Evolutionary conservation across 139 green algal species (phyloP), one percentile per base, ranked within the genome.

Genomic region (Haematococcus sp.): DNA sequence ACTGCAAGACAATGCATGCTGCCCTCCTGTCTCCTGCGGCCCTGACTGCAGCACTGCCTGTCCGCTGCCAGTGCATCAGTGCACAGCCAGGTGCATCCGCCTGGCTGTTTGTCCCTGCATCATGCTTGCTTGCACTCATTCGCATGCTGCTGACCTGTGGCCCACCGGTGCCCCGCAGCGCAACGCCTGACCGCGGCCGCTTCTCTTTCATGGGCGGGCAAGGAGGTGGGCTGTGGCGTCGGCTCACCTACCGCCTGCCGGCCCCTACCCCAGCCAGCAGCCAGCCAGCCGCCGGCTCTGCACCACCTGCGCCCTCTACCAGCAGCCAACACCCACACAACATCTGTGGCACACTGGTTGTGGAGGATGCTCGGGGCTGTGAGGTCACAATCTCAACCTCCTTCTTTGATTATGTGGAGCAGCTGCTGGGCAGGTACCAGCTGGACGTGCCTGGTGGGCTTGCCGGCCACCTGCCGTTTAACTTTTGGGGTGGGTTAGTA

Each of bases 171-270:
- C 58, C 16, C 17, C 20, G 61, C 83, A 90, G 83, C 65, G 79
- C 90, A n/a, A 76, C 86, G 0, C 63, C 75, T 3, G 93, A 97
- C 66, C 70, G 94, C 0, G 86, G 80, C 3, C 81, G 95, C 25
- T 99, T 97, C 79, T 97, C 92, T 19, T 97, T 90, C 88, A 96
- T 99, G 88, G 95, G 94, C 2, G 87, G 87, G 0, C 68, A 63
- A 1, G 91, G 92, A 0, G 95, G 95, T 0, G 68, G 80, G 9
- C 80, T 97, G 33, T 98, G 92, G 90, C 79, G 80, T 58, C 82
- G 86, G 17, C 73, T 97, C 40, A 89, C 73, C 0, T 98, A 95
- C 76, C 54, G 55, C 3, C 82, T 97, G 44, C 76, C 74, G 4
- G 63, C 70, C 13, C 56, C 67, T 19, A 49, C 7, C 7, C 40